Evolutionary conservation across 176 grass and related monocot species (phyloP), one percentile per base, ranked within the genome.

Genomic region (Oryza australiensis): DNA sequence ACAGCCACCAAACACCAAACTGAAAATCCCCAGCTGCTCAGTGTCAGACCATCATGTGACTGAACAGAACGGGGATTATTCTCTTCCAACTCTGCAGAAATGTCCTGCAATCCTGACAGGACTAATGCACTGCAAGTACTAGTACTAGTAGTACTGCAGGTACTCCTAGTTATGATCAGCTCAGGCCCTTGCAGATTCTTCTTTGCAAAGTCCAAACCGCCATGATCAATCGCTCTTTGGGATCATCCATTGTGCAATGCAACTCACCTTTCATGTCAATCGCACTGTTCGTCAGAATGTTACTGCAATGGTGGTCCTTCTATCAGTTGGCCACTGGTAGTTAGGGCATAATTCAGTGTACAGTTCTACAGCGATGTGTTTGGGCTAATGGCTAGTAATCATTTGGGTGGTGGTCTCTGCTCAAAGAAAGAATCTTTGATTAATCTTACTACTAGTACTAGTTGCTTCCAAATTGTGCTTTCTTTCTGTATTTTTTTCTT

Each of bases 241-340:
- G 66, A 81, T 88, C 74, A 24, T 16, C 78, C 77, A 34, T 77
- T 64, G 82, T 74, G 46, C 68, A 83, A 68, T 86, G 42, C 71
- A 51, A 13, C 41, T 53, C 14, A 16, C 82, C 68, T 30, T 49
- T 67, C 24, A 20, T 60, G 62, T 27, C 69, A 88, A 75, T 12
- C 12, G 51, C n/a, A 66, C 71, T 79, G 81, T 10, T 48, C 64
- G 24, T 37, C 33, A 46, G 37, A 37, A 28, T 37, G 76, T 73
- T 72, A 48, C 26, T 42, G 80, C 77, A 10, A 40, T 40, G 38
- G 57, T 35, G 9, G 26, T 75, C 76, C 87, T 41, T 0, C 48
- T 9, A 8, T 35, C 84, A 65, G 35, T 1, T n/a, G n/a, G 16
- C 64, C 62, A 68, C 49, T 35, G 22, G n/a, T 75, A 23, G 22